Evolutionary conservation across 1,284 basidiomycete species (phyloP).

Genomic region (Cryptococcus hybrid): DNA sequence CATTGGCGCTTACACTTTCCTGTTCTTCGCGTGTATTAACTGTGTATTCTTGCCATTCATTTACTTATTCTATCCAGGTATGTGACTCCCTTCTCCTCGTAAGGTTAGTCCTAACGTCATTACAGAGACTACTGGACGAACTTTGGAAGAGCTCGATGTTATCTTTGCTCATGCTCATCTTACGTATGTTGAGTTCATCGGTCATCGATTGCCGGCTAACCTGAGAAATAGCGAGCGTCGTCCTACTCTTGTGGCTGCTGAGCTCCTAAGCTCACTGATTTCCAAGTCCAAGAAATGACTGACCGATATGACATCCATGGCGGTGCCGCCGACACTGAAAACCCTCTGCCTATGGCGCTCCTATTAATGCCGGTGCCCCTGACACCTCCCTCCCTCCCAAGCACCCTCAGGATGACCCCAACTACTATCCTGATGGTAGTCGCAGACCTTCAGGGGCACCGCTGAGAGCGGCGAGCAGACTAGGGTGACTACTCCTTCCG

Average conservation of each 20-base stretch:
- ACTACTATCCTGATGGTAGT: neutral
- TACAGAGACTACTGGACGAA: conserved; percentile 15
- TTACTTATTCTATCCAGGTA: conserved; percentile 49
- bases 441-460: neutral
- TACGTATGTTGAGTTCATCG: neutral
- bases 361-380: conserved; percentile 14
- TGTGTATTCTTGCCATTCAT: conserved; percentile 48
- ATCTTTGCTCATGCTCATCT: conserved; percentile 40
- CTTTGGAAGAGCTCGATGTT: conserved; percentile 50
- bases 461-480: conserved; percentile 7
- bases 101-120: conserved; percentile 19
- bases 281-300: conserved; percentile 47
- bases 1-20: conserved; percentile 50
- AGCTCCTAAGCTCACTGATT: conserved; percentile 45
- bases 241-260: conserved; percentile 42
- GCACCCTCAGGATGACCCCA: conserved; percentile 16
- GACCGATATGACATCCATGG: conserved; percentile 51
- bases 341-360: conserved; percentile 26
- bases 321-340: conserved; percentile 27
- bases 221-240: conserved; percentile 20
- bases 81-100: neutral
- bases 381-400: conserved; percentile 42
- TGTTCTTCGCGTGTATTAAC: conserved; percentile 51
- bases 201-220: neutral
- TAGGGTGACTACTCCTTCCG: conserved; percentile 10